These are phyloP conservation scores for Globisporangium takayamanum DNA, from an alignment of 352 stramenopile genomes.

Conservation along the genomic window DNA sequence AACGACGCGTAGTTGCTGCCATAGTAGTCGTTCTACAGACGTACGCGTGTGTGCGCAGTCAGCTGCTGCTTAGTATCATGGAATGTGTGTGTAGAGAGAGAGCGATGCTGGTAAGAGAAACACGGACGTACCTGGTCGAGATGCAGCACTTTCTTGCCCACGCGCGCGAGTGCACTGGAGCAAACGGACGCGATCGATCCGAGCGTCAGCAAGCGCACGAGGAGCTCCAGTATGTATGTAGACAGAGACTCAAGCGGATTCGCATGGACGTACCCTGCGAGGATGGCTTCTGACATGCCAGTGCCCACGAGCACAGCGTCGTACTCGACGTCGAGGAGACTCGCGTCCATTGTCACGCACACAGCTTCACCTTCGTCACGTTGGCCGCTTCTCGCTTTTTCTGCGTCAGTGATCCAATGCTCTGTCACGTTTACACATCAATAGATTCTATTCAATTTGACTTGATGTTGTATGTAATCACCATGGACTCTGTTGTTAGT, in stretches of 20 bases:
- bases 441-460: too few species aligned
- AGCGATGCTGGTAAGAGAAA: neutral
- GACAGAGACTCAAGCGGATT: too few species aligned
- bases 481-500: too few species aligned
- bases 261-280: constrained; percentile 40
- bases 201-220: neutral
- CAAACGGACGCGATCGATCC: neutral
- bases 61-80: too few species aligned
- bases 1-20: constrained; percentile 78
- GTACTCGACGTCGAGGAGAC: constrained; percentile 54
- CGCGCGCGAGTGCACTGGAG: constrained; percentile 47
- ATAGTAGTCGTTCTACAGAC: constrained; percentile 71
- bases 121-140: constrained; percentile 45
- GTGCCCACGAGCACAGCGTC: constrained; percentile 76
- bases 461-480: too few species aligned
- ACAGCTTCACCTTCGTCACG: too few species aligned
- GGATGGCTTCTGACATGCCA: constrained; percentile 72
- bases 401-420: too few species aligned
- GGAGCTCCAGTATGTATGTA: neutral
- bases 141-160: constrained; percentile 73
- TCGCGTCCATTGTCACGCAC: constrained; percentile 34
- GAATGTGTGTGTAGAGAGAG: neutral
- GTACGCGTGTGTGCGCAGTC: neutral
- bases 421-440: too few species aligned
- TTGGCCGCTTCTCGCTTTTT: too few species aligned